phyloP scores from a whole-genome alignment of 164 flowering plant genomes.

The Nymphaea colorata region DNA sequence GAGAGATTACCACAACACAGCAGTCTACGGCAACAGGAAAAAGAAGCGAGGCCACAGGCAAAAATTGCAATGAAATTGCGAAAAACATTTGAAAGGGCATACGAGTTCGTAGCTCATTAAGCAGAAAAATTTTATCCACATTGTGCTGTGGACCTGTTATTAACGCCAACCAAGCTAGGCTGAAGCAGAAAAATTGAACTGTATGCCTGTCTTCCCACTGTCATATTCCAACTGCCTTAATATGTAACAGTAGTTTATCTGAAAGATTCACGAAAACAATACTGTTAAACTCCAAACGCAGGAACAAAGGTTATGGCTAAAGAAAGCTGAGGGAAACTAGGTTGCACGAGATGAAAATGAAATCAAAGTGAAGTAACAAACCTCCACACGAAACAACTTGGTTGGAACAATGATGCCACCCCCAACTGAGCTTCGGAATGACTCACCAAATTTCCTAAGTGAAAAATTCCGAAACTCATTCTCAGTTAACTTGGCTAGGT shows the following conservation, averaged over 20 bases:
- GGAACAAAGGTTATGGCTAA: no score
- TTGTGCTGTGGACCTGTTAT: no score
- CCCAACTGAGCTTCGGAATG: slow-evolving; percentile 67
- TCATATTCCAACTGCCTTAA: slow-evolving; percentile 56
- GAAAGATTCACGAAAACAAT: slow-evolving; percentile 4
- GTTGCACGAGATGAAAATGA: no score
- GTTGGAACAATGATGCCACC: slow-evolving; percentile 72
- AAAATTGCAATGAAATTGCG: no score
- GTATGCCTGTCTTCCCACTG: slow-evolving; percentile 68
- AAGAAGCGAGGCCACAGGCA: no score
- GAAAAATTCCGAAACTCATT: slow-evolving; percentile 46
- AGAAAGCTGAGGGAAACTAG: no score
- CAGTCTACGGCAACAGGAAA: no score
- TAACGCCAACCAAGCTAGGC: slow-evolving; percentile 7
- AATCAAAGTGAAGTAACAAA: slow-evolving; percentile 15
- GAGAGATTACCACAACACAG: no score
- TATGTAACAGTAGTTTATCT: slow-evolving; percentile 85
- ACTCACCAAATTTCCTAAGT: slow-evolving; percentile 36
- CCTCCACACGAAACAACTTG: slow-evolving; percentile 85
- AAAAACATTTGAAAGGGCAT: background rate
- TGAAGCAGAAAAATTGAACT: slow-evolving; percentile 69
- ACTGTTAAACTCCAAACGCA: no score
- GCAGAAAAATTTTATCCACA: background rate
- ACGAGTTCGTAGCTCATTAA: background rate
- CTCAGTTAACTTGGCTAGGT: slow-evolving; percentile 51